Conservation (phyloP, 495 filamentous ascomycete genomes). For the Aspergillus panamensis region DNA sequence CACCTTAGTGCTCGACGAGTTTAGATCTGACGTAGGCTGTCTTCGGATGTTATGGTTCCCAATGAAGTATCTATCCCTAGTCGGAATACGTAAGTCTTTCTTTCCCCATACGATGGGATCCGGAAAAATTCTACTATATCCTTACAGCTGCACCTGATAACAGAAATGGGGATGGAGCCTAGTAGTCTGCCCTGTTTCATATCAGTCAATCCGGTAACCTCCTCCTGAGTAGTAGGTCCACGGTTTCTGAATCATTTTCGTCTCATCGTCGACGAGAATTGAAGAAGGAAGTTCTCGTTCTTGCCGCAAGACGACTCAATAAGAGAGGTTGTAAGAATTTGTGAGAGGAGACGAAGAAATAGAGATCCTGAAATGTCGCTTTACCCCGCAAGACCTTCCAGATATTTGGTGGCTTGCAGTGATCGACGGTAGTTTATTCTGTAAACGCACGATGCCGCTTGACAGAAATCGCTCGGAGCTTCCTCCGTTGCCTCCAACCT, state of each 20-base stretch:
- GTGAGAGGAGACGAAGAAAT: neutral
- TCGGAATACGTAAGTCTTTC: neutral
- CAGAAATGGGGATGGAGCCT: constrained; percentile 7
- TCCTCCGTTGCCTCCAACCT: constrained; percentile 23
- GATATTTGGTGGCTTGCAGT: neutral
- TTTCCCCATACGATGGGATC: neutral
- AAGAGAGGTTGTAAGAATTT: neutral
- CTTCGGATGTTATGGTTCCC: neutral
- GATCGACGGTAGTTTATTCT: constrained; percentile 6
- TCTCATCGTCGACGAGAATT: neutral
- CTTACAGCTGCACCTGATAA: neutral
- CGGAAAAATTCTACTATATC: constrained; percentile 5
- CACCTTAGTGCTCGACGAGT: constrained; percentile 6
- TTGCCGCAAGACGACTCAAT: neutral
- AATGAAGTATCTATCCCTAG: neutral
- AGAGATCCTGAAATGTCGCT: neutral
- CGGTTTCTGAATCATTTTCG: neutral
- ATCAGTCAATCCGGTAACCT: neutral
- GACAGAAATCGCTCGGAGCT: constrained; percentile 25
- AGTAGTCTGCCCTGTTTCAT: neutral
- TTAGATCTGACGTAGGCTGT: constrained; percentile 13
- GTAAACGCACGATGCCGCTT: neutral
- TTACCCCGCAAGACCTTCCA: neutral
- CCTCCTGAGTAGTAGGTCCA: too few relatives aligned
- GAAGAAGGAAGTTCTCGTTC: neutral